These are phyloP conservation scores for Bipolaris gigantea DNA, from an alignment of 2,329 filamentous ascomycete genomes.

Conservation along the genomic window DNA sequence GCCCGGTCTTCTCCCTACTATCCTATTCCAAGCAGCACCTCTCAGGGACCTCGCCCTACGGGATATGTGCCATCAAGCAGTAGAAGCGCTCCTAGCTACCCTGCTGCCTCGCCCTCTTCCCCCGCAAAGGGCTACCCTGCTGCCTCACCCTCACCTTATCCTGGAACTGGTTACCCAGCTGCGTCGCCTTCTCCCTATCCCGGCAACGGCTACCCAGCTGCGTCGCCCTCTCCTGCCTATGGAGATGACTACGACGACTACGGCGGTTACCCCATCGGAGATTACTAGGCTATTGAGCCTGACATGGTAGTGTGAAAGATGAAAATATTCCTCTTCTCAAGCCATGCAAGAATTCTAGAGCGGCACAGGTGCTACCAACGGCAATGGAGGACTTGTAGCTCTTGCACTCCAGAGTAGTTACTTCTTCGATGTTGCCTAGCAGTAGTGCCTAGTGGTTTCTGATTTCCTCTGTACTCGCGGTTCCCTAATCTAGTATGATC, in stretches of 20 bases:
- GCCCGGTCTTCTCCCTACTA: slow-evolving; percentile 17
- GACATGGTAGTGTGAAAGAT: neutral
- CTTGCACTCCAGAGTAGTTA: slow-evolving; percentile 7
- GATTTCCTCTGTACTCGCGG: neutral
- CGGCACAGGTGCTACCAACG: slow-evolving; percentile 10
- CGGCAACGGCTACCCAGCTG: slow-evolving; percentile 4
- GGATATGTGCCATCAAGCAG: slow-evolving; percentile 27
- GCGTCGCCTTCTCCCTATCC: neutral
- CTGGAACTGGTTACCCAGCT: neutral
- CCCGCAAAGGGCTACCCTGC: neutral
- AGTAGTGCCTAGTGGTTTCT: slow-evolving; percentile 16
- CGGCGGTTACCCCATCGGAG: slow-evolving; percentile 1
- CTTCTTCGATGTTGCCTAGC: slow-evolving; percentile 29
- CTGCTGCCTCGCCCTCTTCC: neutral
- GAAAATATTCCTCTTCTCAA: slow-evolving; percentile 2
- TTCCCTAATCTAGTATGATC: slow-evolving; percentile 11
- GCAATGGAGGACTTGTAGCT: slow-evolving; percentile 5
- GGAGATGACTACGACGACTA: neutral
- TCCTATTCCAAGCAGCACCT: neutral
- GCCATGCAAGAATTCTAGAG: slow-evolving; percentile 8
- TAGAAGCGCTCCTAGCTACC: neutral
- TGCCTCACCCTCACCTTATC: neutral
- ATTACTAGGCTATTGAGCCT: slow-evolving; percentile 14
- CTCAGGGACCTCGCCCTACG: slow-evolving; percentile 9
- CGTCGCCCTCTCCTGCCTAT: slow-evolving; percentile 4